A percentile compares a stretch with the other conserved stretches of the same genome.
phyloP scores from a whole-genome alignment of 2,329 filamentous ascomycete genomes.

The Ophiostoma ulmi region DNA sequence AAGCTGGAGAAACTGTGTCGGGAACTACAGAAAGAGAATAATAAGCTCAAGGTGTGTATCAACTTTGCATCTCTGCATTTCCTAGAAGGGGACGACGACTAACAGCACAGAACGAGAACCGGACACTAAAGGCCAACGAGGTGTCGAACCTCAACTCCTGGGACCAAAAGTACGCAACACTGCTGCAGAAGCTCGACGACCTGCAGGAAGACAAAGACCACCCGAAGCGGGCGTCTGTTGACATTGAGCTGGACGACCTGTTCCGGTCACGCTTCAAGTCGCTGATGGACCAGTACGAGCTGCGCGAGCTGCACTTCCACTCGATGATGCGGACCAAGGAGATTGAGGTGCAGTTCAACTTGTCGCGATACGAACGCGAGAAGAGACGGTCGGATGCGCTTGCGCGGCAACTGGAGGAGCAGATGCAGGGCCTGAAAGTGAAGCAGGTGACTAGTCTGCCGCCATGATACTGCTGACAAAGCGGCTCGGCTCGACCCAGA shows the following conservation, averaged over 20 bases:
- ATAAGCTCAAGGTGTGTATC: conserved; percentile 77
- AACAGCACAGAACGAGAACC: conserved; percentile 68
- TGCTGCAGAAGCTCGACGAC: conserved; percentile 80
- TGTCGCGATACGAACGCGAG: conserved; percentile 82
- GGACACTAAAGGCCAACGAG: conserved; percentile 80
- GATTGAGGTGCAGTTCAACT: conserved; percentile 87
- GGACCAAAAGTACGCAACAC: conserved; percentile 74
- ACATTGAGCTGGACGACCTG: conserved; percentile 86
- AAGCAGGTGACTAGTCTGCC: conserved; percentile 71
- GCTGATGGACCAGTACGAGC: conserved; percentile 92
- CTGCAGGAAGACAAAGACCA: conserved; percentile 83
- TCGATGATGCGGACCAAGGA: conserved; percentile 90
- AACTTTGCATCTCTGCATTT: too few species aligned
- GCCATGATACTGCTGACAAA: conserved; percentile 18
- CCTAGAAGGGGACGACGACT: background rate
- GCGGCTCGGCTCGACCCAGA: background rate
- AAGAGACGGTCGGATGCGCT: conserved; percentile 81
- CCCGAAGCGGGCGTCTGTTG: conserved; percentile 71
- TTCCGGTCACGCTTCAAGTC: conserved; percentile 87
- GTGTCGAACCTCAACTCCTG: conserved; percentile 76
- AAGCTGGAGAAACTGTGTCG: conserved; percentile 94
- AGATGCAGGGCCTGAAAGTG: conserved; percentile 97
- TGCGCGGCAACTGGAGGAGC: conserved; percentile 77
- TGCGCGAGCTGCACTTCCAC: conserved; percentile 90
- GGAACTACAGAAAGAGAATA: conserved; percentile 94